phyloP scores from a whole-genome alignment of 73 alveolate species.

The Tetrahymena borealis region DNA sequence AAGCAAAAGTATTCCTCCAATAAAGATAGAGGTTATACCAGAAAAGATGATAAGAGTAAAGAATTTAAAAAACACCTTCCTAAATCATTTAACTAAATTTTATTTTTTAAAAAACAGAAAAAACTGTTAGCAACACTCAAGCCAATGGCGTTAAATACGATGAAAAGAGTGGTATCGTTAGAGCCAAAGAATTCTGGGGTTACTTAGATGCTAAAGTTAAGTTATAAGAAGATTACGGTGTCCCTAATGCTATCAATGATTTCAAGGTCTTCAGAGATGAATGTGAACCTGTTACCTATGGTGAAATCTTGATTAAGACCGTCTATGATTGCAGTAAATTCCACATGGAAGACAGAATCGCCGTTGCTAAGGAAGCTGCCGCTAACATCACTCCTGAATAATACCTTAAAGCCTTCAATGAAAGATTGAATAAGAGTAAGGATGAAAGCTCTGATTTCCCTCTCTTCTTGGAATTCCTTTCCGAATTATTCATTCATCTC shows the following conservation, averaged over 20 bases:
- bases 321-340: background rate
- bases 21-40: background rate
- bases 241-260: background rate
- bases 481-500: background rate
- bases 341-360: background rate
- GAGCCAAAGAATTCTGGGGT: background rate
- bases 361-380: background rate
- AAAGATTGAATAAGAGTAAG: background rate
- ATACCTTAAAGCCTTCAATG: background rate
- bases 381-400: background rate
- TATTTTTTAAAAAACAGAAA: background rate
- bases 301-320: background rate
- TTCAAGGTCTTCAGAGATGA: background rate
- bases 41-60: background rate
- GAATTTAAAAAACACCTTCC: background rate
- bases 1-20: background rate
- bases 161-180: background rate
- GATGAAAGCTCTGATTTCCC: constrained; percentile 3
- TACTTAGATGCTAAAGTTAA: background rate
- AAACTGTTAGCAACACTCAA: background rate
- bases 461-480: background rate
- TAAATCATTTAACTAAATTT: background rate
- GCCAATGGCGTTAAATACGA: background rate
- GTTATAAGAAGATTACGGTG: background rate
- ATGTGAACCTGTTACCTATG: background rate